Base-by-base conservation (phyloP, 345 rosid genomes). In the Eucalyptus coolabah region DNA sequence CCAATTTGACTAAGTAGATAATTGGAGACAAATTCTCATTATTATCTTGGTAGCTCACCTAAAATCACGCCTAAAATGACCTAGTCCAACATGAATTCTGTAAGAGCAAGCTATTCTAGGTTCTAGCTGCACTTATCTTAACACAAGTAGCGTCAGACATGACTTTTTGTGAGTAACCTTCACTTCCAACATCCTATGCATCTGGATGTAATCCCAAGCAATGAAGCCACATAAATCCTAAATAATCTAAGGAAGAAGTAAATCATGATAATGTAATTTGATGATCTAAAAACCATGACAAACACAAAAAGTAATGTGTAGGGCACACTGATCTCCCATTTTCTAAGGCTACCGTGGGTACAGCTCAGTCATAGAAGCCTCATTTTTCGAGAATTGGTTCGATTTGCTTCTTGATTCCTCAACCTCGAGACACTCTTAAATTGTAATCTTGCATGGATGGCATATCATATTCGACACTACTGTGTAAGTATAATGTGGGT, bases 401-500 rank as follows among this genome's bases (percentile, higher is more conserved):
- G 15, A 26, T 2, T 67, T 24, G 63, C 10, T 10, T n/a, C 89
- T 18, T n/a, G 80, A 8, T 47, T 42, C 6, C 44, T 72, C 5
- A 2, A 50, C 12, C 18, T 88, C 5, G n/a, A 30, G 18, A 0
- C 24, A 37, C 59, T 11, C 12, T 3, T 0, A 63, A 72, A 42
- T 6, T 40, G 60, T 77, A 67, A 16, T 51, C 60, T 21, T 16
- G 47, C 3, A 13, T 47, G 9, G 89, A 72, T 23, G 86, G 24
- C 54, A 32, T 72, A 44, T 72, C 45, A 24, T 18, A 45, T 63
- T 65, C 34, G 11, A 5, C 3, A 5, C 47, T 12, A 2, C 3
- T 87, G 32, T 93, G 90, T 88, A 86, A 8, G 85, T 80, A 88
- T 77, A 93, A 94, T 9, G 94, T 94, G 1, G 97, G 96, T 54